Conservation (phyloP, 768 basidiomycete species). For the Collybiopsis luxurians region DNA sequence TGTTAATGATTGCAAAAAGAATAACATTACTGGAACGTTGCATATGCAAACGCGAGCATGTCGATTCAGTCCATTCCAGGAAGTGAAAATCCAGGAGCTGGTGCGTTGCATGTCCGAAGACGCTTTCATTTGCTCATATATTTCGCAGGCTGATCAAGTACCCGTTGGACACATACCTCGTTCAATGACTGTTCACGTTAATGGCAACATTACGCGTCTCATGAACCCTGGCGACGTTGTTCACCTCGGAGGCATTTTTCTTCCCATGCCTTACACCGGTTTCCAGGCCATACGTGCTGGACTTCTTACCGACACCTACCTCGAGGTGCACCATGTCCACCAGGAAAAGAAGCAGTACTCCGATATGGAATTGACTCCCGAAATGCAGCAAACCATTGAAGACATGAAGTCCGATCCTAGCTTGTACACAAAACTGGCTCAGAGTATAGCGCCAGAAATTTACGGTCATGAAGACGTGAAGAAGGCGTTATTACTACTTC, state of each 20-base stretch:
- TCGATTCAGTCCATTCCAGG: constrained; percentile 97
- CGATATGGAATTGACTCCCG: constrained; percentile 90
- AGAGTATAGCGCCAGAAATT: constrained; percentile 97
- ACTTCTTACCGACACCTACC: constrained; percentile 93
- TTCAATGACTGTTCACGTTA: constrained; percentile 95
- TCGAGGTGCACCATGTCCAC: constrained; percentile 86
- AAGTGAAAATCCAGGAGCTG: constrained; percentile 99
- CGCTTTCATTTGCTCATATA: constrained; percentile 2
- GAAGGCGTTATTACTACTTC: constrained; percentile 86
- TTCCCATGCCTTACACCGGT: constrained; percentile 96
- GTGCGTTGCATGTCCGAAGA: constrained; percentile 34
- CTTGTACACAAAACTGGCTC: constrained; percentile 86
- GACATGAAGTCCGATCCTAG: constrained; percentile 70
- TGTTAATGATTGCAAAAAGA: constrained; percentile 78
- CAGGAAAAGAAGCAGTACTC: constrained; percentile 98
- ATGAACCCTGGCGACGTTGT: constrained; percentile 97
- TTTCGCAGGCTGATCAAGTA: constrained; percentile 88
- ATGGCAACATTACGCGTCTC: constrained; percentile 83
- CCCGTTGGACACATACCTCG: constrained; percentile 99
- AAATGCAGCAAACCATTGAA: constrained; percentile 67
- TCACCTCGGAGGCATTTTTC: constrained; percentile 93
- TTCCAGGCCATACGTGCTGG: constrained; percentile 97
- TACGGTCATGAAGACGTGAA: constrained; percentile 98
- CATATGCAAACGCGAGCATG: constrained; percentile 99
- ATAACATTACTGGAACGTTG: constrained; percentile 82